phyloP scores from a whole-genome alignment of 129 eudicot genomes.

The Arctium minus region DNA sequence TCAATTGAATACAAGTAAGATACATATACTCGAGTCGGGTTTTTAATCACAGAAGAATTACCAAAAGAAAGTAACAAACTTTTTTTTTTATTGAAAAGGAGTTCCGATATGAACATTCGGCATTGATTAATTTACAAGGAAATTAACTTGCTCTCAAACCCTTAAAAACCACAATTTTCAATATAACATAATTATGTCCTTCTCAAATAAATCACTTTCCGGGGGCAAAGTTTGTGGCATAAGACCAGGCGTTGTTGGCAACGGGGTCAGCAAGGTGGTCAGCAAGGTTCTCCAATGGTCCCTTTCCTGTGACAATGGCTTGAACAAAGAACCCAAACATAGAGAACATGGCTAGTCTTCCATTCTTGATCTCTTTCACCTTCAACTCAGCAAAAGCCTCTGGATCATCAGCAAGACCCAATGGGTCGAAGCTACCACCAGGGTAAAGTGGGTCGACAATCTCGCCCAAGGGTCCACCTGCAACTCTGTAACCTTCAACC shows the following conservation, averaged over 20 bases:
- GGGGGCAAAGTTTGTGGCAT: constrained; percentile 37
- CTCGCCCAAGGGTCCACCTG: constrained; percentile 75
- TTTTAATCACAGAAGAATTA: not conserved
- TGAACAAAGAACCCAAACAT: no score
- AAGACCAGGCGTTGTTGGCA: constrained; percentile 42
- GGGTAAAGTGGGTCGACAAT: constrained; percentile 42
- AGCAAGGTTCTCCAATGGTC: no score
- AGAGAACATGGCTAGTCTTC: no score
- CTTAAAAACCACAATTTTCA: not conserved
- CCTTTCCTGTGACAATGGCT: no score
- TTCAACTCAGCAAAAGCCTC: no score
- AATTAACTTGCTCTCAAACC: not conserved
- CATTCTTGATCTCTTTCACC: no score
- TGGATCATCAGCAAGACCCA: no score
- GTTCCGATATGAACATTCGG: not conserved
- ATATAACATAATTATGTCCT: not conserved
- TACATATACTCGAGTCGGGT: not conserved
- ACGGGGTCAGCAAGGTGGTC: constrained; percentile 29
- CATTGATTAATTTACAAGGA: constrained; percentile 27
- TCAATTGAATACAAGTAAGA: not conserved
- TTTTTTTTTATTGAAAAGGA: not conserved
- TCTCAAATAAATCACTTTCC: constrained; percentile 24
- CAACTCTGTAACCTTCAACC: constrained; percentile 65
- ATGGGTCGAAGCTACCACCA: no score
- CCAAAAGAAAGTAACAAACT: not conserved